Base-by-base conservation (phyloP, 306 rosid genomes). In the Begonia loranthoides region DNA sequence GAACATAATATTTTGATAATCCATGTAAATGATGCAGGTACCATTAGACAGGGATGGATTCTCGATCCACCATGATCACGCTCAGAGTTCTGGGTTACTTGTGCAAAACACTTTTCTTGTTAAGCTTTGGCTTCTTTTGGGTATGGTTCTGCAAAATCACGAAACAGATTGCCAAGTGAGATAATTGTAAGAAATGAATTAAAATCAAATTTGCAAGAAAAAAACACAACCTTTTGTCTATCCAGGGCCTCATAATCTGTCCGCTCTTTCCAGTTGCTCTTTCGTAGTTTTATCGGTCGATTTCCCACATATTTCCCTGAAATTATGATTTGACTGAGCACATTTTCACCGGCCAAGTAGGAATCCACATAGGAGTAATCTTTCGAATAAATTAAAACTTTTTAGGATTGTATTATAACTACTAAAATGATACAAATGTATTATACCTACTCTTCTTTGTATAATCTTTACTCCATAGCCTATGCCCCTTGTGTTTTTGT, bases 231-330 rank as follows among this genome's bases (percentile, higher is more conserved):
- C 94, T 86, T 92, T 17, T 80, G 94, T 69, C 79, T 75, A 52
- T 71, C 93, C 52, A 79, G 60, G 7, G 99, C 88, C 15, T 70
- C 96, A 12, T 21, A 54, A 51, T 92, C 96, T 46, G 73, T 92
- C 73, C 99, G 80, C 76, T 92, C 99, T 68, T 65, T 81, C 99
- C 96, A 92, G 68, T 92, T 92, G 59, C 99, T 92, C 73, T 86
- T 92, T 16, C 93, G 90, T 12, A 86, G 75, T 71, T 92, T 92
- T 58, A 92, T 92, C 11, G 99, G 99, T 22, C 96, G 72, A 62
- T 92, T 92, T 58, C 99, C 99, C 17, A 92, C 96, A 44, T 92
- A 92, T 55, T 86, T 92, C 38, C 99, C 99, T 92, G 75, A 47
- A 54, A 70, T 53, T 45, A 59, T 4, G 36, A 28, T 5, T 28